A percentile compares a stretch with the other conserved stretches of the same genome.
These are phyloP conservation scores for Aspergillus fumigatiaffinis DNA, from an alignment of 2,329 filamentous ascomycete species.

Conservation along the genomic window DNA sequence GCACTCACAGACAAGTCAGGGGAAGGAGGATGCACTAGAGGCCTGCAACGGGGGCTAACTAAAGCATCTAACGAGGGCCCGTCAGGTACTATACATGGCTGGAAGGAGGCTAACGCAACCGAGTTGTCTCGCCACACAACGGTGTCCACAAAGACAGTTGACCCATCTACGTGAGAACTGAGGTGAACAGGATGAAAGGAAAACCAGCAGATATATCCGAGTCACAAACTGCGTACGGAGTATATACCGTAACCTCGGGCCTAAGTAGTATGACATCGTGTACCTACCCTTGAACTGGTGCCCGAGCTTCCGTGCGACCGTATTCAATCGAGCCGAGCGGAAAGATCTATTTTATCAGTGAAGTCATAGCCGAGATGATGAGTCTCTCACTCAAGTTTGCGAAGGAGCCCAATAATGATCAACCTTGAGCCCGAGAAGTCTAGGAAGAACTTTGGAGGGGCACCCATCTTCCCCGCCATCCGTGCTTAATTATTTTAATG, in stretches of 20 bases:
- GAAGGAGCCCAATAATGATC: not conserved
- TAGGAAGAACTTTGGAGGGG: not conserved
- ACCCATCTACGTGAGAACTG: not conserved
- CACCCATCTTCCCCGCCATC: not conserved
- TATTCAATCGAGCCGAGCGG: not conserved
- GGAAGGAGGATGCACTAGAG: not conserved
- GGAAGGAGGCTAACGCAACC: not conserved
- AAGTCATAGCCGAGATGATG: not conserved
- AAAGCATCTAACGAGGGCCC: not conserved
- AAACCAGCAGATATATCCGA: not conserved
- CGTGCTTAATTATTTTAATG: not conserved
- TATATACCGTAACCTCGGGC: not conserved
- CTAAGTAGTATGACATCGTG: not conserved
- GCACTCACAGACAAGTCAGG: not conserved
- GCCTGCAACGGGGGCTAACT: not conserved
- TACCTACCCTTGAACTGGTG: not conserved
- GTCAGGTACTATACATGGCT: not conserved
- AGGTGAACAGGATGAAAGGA: not conserved
- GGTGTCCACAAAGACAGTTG: not conserved
- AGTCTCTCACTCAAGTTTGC: not conserved
- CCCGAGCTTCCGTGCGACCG: not conserved
- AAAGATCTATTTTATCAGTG: not conserved
- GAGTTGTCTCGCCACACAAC: not conserved
- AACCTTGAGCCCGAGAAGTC: not conserved
- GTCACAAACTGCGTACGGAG: too few species aligned